Base-by-base conservation (phyloP, 305 asterid species). In the Striga hermonthica region DNA sequence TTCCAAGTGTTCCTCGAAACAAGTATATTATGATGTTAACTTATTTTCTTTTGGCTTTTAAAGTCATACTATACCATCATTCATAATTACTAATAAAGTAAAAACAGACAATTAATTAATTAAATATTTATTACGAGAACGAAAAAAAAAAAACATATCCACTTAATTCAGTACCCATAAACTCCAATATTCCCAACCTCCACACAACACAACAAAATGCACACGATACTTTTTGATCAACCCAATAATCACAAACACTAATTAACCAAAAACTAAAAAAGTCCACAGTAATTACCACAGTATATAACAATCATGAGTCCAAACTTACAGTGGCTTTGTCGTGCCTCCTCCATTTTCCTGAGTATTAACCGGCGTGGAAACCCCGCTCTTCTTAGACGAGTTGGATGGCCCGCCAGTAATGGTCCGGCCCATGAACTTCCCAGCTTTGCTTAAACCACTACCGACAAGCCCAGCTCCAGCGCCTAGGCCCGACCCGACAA, bases 341-440 rank as follows among this genome's bases (percentile, higher is more conserved):
- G 31, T 22, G 31, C 31, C 31, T 22, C 90, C 93, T 10, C 97
- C 97, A 59, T 83, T 91, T 80, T 86, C 97, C 43, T 77, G 79
- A 12, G 92, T 14, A 75, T 79, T 80, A n/a, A 84, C 87, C 0
- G 96, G 95, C 1, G 95, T 86, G 11, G 93, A 74, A 7, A 90
- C 43, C 54, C 95, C 95, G 7, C 85, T 88, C 84, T 66, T 91
- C 91, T 38, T 86, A 57, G 87, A 66, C 12, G 62, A 64, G 55
- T 78, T 72, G 6, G 87, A 80, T 14, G 79, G 83, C 31, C 31
- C 31, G 45, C 93, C 91, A 0, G 95, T 86, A 54, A 88, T 79
- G 55, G 95, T 86, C 80, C 96, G 77, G 6, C 91, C 92, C 95
- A 91, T 83, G 76, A 91, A 91, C 76, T 84, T 86, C 45, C 95